Evolutionary conservation across 1,139 yeast genomes (phyloP), one percentile per base, ranked within the genome.

Genomic region (Debaryomyces sp.): DNA sequence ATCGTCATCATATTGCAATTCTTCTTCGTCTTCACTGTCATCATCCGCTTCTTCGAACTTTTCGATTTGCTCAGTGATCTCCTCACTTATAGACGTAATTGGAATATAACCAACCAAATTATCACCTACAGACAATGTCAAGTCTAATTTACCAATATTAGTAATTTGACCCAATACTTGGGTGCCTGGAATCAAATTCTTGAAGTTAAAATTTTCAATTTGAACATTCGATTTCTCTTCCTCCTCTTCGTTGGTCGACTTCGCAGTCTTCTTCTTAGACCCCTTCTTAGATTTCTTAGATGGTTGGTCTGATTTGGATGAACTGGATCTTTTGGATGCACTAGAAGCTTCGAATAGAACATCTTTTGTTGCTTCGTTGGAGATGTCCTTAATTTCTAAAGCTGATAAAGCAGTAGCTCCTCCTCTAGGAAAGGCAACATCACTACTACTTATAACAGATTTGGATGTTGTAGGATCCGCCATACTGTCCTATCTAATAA

Each of bases 401-500:
- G 99, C 92, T 2, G 96, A 83, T 65, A 92, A 78, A 15, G 85
- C 89, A 22, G 92, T 81, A 9, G 88, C 82, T 48, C 97, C 97
- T 59, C 99, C 99, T 82, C 99, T 86, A 44, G 99, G 99, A 64
- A 94, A 94, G 17, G 96, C 82, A 46, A 84, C 80, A 55, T 88
- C 95, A 54, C 76, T 80, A 52, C 73, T 73, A 50, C 70, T 71
- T 49, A 74, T 54, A 22, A 54, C 54, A 41, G 62, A 53, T 22
- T 51, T 45, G 22, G 50, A 42, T 12, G 41, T 30, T 9, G 49
- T 33, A 34, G 61, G 42, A 47, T 57, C 63, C 49, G 57, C 50
- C 61, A 59, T 59, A 15, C 30, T 50, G 22, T 27, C 15, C 43
- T 35, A 37, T 38, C 39, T 35, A 23, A 18, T 24, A 13, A 43